Evolutionary conservation across 2,329 filamentous ascomycete genomes (phyloP).

Genomic region (Scedosporium boydii): DNA sequence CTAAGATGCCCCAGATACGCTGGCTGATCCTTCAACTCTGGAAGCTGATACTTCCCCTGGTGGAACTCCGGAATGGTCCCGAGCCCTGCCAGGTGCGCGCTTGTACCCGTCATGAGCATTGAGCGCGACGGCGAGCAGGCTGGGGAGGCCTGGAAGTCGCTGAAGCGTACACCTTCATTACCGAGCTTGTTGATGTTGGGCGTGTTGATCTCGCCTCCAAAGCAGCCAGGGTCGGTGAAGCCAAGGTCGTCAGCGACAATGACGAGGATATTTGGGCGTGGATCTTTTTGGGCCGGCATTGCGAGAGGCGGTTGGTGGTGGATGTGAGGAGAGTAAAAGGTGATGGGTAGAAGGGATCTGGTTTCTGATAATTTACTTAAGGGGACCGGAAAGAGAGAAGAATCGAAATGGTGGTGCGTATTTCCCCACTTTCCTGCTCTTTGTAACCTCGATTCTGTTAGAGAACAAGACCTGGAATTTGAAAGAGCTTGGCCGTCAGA

Average conservation of each 20-base stretch:
- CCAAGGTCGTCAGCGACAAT: conserved; percentile 25
- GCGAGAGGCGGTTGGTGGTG: neutral
- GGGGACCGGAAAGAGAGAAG: too few relatives aligned
- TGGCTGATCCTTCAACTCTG: conserved; percentile 2
- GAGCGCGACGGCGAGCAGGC: conserved; percentile 56
- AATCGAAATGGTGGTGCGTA: too few relatives aligned
- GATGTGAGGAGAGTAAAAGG: neutral
- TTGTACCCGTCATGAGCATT: conserved; percentile 49
- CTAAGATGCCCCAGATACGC: conserved; percentile 1
- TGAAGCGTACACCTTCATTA: conserved; percentile 43
- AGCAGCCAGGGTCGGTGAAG: conserved; percentile 21
- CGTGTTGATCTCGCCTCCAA: conserved; percentile 22
- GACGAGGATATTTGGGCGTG: conserved; percentile 21
- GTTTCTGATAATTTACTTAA: too few relatives aligned
- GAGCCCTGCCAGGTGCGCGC: conserved; percentile 11
- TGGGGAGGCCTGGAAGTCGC: conserved; percentile 55
- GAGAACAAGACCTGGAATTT: too few relatives aligned
- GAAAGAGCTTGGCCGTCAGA: too few relatives aligned
- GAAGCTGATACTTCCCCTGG: conserved; percentile 8
- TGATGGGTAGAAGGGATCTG: too few relatives aligned
- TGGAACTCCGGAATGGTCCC: conserved; percentile 7
- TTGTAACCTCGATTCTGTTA: too few relatives aligned
- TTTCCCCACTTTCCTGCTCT: too few relatives aligned
- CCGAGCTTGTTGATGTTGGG: conserved; percentile 19
- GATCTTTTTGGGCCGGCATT: neutral